A percentile compares a stretch with the other conserved stretches of the same genome.
phyloP scores from a whole-genome alignment of 1,139 yeast species.

The Zygosaccharomyces sapae region DNA sequence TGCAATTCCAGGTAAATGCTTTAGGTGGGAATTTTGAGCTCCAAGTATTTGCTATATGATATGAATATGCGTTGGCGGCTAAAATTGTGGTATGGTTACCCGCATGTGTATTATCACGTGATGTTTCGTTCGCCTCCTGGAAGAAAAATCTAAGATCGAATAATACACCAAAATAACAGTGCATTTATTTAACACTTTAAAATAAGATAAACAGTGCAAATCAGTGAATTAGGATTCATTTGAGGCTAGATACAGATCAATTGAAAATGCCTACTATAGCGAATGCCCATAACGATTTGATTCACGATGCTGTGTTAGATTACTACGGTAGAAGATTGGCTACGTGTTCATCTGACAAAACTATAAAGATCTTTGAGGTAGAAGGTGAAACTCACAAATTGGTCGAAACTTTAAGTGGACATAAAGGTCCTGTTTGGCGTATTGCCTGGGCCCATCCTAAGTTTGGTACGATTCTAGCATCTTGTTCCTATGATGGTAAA shows the following conservation, averaged over 20 bases:
- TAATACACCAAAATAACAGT: conserved; percentile 1
- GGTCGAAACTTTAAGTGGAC: conserved; percentile 77
- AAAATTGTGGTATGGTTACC: not conserved
- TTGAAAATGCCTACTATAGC: conserved; percentile 59
- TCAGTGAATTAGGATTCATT: conserved; percentile 2
- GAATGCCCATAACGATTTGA: conserved; percentile 81
- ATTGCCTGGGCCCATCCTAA: conserved; percentile 99
- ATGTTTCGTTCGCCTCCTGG: not conserved
- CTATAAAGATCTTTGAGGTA: conserved; percentile 86
- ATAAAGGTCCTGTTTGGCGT: conserved; percentile 99
- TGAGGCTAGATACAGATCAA: not conserved
- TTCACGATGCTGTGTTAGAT: conserved; percentile 95
- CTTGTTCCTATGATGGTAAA: conserved; percentile 93
- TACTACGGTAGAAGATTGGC: conserved; percentile 94
- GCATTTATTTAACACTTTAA: not conserved
- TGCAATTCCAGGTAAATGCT: conserved; percentile 17
- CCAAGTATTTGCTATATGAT: conserved; percentile 30
- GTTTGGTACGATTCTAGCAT: conserved; percentile 90
- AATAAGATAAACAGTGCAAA: not conserved
- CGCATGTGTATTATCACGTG: not conserved
- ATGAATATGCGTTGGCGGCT: not conserved
- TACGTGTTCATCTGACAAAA: conserved; percentile 91
- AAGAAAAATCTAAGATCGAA: not conserved
- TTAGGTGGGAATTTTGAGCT: conserved; percentile 25
- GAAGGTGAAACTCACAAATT: conserved; percentile 79